A percentile compares a stretch with the other conserved stretches of the same genome.
phyloP scores from a whole-genome alignment of 768 basidiomycete species.

The Tremella mesenterica region DNA sequence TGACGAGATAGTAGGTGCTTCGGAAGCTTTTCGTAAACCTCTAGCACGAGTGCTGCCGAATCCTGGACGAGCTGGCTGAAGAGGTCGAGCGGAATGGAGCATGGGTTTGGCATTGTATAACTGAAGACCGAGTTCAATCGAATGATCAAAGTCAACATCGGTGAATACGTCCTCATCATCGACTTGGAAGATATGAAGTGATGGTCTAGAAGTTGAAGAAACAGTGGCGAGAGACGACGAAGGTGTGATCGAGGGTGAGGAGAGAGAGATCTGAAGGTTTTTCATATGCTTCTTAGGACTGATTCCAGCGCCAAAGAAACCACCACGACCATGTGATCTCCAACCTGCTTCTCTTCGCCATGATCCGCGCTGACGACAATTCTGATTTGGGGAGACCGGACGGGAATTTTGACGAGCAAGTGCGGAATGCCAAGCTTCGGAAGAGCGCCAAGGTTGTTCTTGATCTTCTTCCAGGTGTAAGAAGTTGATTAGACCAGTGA shows the following conservation, averaged over 20 bases:
- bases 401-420: neutral
- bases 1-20: too few species aligned
- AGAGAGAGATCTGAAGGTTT: too few species aligned
- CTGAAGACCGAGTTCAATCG: too few species aligned
- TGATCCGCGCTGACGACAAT: too few species aligned
- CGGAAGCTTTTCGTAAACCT: neutral
- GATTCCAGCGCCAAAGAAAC: too few species aligned
- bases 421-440: neutral
- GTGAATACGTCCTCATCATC: too few species aligned
- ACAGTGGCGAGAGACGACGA: neutral
- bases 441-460: neutral
- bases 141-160: too few species aligned
- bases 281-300: too few species aligned
- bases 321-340: too few species aligned
- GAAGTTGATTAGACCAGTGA: neutral
- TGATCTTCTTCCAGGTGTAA: neutral
- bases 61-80: too few species aligned
- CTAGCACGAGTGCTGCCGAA: neutral
- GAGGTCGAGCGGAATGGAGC: neutral
- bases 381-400: neutral
- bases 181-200: too few species aligned
- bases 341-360: too few species aligned
- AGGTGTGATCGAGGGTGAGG: neutral
- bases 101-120: neutral
- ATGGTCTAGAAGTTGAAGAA: neutral